Percentiles rank a stretch among this genome's conserved stretches.
Evolutionary conservation across 306 rosid species (phyloP).

Genomic region (Pachyrhizus erosus): DNA sequence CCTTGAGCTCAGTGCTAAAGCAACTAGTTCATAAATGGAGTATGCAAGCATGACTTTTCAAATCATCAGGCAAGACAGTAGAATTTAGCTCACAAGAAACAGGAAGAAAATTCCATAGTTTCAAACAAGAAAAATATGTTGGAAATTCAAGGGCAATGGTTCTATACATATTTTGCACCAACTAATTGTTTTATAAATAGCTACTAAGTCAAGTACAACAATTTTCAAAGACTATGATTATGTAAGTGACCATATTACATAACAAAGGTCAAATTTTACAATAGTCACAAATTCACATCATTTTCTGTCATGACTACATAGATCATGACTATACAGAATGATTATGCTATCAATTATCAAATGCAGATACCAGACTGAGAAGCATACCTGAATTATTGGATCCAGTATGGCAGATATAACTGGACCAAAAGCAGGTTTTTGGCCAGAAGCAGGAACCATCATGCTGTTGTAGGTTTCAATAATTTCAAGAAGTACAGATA

Average conservation of each 20-base stretch:
- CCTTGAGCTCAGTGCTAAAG: constrained; percentile 26
- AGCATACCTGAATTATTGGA: constrained; percentile 87
- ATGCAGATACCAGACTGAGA: constrained; percentile 31
- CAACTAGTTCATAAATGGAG: constrained; percentile 14
- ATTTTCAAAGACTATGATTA: constrained; percentile 18
- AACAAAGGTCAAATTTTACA: constrained; percentile 24
- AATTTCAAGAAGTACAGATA: constrained; percentile 88
- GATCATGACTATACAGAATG: constrained; percentile 26
- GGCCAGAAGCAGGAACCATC: constrained; percentile 87
- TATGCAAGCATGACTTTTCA: constrained; percentile 15
- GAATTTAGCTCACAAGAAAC: constrained; percentile 23
- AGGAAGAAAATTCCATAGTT: constrained; percentile 19
- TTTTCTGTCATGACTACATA: constrained; percentile 14
- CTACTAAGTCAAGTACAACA: constrained; percentile 8
- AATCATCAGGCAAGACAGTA: constrained; percentile 37
- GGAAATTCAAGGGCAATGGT: constrained; percentile 33
- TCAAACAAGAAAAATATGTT: constrained; percentile 23
- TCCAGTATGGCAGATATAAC: constrained; percentile 91
- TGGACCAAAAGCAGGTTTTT: constrained; percentile 80
- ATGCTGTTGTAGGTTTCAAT: constrained; percentile 80
- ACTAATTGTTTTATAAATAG: background rate
- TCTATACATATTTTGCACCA: constrained; percentile 16
- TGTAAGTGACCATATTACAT: constrained; percentile 1
- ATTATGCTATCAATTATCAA: constrained; percentile 2
- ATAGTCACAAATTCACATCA: constrained; percentile 25